Conservation (phyloP, 192 early-diverging fungal genomes). For the Coemansia sp. region DNA sequence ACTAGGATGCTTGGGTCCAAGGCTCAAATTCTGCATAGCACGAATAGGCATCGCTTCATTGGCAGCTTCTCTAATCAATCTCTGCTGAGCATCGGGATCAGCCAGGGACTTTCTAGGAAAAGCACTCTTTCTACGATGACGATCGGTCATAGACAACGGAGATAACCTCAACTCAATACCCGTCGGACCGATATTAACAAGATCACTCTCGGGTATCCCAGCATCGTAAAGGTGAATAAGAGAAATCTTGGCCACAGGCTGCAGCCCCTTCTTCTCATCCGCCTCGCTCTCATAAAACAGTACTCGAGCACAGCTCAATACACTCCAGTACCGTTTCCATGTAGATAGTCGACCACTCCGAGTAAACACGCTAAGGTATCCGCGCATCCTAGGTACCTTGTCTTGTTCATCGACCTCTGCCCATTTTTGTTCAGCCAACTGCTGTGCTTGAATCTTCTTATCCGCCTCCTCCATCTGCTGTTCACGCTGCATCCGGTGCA, state of each 20-base stretch:
- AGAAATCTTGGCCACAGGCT: conserved; percentile 36
- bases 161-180: conserved; percentile 48
- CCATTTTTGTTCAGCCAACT: conserved; percentile 36
- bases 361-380: conserved; percentile 46
- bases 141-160: conserved; percentile 50
- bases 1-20: background rate
- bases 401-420: conserved; percentile 28
- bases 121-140: conserved; percentile 48
- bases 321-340: conserved; percentile 52
- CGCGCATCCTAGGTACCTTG: conserved; percentile 23
- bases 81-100: background rate
- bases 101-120: conserved; percentile 25
- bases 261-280: conserved; percentile 14
- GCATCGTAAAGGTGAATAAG: conserved; percentile 42
- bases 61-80: background rate
- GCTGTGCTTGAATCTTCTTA: conserved; percentile 5
- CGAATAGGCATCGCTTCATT: background rate
- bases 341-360: conserved; percentile 45
- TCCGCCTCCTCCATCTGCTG: conserved; percentile 13
- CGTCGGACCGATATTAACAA: conserved; percentile 44
- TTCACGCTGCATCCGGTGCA: background rate
- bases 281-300: conserved; percentile 39
- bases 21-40: background rate
- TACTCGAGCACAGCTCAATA: conserved; percentile 35
- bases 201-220: conserved; percentile 32